phyloP scores from a whole-genome alignment of 2,329 filamentous ascomycete genomes.

The Metarhizium sp. region DNA sequence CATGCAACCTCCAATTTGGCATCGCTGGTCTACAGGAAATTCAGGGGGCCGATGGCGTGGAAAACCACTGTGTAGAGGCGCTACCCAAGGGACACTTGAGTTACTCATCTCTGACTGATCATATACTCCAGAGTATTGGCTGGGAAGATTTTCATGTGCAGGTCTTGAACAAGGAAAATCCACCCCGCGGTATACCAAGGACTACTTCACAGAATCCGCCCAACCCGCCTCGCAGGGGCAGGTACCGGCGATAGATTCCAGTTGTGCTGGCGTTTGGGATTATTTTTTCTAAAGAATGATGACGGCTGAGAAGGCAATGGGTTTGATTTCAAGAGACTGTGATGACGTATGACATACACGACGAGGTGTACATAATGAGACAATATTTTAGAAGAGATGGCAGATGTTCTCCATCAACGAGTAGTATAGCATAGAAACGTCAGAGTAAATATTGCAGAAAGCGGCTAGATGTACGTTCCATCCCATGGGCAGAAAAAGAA shows the following conservation, averaged over 20 bases:
- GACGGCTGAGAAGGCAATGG: neutral
- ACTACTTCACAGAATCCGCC: neutral
- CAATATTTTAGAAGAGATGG: neutral
- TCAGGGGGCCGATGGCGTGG: slow-evolving; percentile 52
- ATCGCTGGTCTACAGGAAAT: slow-evolving; percentile 76
- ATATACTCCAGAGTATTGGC: slow-evolving; percentile 55
- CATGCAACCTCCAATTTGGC: slow-evolving; percentile 70
- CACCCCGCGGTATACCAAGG: neutral
- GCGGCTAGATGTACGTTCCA: neutral
- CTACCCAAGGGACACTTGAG: slow-evolving; percentile 60
- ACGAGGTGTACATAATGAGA: neutral
- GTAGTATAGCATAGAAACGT: neutral
- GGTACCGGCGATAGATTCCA: neutral
- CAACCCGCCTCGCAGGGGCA: slow-evolving; percentile 4
- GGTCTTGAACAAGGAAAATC: slow-evolving; percentile 16
- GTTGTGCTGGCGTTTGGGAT: neutral
- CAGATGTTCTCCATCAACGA: neutral
- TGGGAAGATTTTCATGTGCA: slow-evolving; percentile 54
- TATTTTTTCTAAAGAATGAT: neutral
- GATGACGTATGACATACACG: neutral
- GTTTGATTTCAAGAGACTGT: neutral
- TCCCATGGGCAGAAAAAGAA: neutral
- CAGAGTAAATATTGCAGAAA: neutral
- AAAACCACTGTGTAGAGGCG: slow-evolving; percentile 59
- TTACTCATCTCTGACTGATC: slow-evolving; percentile 59